A percentile compares a stretch with the other conserved stretches of the same genome.
These are phyloP conservation scores for Ailanthus altissimus DNA, from an alignment of 345 rosid species.

Conservation along the genomic window DNA sequence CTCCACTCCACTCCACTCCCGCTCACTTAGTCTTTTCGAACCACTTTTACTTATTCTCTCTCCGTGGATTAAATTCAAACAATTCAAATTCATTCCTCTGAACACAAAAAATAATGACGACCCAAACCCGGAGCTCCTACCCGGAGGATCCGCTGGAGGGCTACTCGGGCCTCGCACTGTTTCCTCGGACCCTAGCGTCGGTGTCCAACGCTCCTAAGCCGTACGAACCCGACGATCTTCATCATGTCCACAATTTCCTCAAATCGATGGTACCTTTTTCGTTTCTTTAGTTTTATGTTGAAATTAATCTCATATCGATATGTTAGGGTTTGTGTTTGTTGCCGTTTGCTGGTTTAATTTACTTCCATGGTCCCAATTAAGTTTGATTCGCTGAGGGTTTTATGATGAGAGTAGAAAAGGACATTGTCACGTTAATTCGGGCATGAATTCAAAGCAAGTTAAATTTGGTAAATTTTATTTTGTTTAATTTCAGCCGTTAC, in stretches of 20 bases:
- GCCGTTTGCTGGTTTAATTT: background rate
- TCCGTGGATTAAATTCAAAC: background rate
- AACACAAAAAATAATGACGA: background rate
- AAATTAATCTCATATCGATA: background rate
- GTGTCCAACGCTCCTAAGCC: constrained; percentile 37
- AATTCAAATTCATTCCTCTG: background rate
- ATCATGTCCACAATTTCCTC: constrained; percentile 53
- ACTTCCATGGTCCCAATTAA: background rate
- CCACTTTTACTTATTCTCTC: background rate
- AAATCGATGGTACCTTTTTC: constrained; percentile 47
- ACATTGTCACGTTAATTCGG: background rate
- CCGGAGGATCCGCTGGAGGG: constrained; percentile 53
- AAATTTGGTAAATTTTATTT: background rate
- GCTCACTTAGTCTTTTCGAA: constrained; percentile 34
- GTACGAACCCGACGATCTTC: constrained; percentile 42
- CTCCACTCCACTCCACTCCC: constrained; percentile 20
- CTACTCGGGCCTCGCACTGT: constrained; percentile 61
- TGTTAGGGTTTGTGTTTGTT: background rate
- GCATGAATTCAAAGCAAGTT: background rate
- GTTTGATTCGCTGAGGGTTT: background rate
- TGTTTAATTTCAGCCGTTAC: constrained; percentile 47
- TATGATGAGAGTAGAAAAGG: background rate
- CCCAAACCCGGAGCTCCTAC: constrained; percentile 9
- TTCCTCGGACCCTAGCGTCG: constrained; percentile 56
- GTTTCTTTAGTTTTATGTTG: background rate